A percentile compares a stretch with the other conserved stretches of the same genome.
These are phyloP conservation scores for Trichoderma aggressivum DNA, from an alignment of 2,329 filamentous ascomycete genomes.

Conservation along the genomic window DNA sequence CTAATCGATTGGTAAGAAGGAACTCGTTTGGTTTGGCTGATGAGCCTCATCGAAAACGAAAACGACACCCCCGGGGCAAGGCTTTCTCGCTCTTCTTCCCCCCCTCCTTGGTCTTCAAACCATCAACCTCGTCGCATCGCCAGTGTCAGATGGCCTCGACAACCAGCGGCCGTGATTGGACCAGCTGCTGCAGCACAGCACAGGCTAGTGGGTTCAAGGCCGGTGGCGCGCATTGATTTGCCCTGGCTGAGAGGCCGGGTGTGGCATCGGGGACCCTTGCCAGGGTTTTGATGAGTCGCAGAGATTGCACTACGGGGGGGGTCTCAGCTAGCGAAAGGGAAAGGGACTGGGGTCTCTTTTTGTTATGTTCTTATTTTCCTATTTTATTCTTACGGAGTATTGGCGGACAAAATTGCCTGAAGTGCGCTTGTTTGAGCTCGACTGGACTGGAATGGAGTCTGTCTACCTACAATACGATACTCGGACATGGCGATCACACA, in stretches of 20 bases:
- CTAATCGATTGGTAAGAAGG: neutral
- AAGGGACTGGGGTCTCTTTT: neutral
- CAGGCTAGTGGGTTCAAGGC: slow-evolving; percentile 6
- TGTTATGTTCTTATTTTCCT: neutral
- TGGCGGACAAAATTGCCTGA: neutral
- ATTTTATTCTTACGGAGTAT: neutral
- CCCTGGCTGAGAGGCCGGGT: slow-evolving; percentile 4
- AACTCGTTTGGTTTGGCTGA: neutral
- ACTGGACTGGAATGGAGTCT: neutral
- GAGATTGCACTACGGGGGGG: slow-evolving; percentile 16
- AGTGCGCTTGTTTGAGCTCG: slow-evolving; percentile 6
- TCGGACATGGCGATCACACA: neutral
- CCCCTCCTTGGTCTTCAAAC: neutral
- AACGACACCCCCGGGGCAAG: neutral
- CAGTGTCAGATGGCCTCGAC: slow-evolving; percentile 3
- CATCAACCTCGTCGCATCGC: neutral
- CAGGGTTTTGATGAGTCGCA: slow-evolving; percentile 14
- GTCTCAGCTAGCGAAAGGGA: neutral
- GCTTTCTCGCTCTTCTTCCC: neutral
- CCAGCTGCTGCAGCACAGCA: slow-evolving; percentile 1
- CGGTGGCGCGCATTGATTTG: slow-evolving; percentile 13
- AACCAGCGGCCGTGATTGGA: slow-evolving; percentile 6
- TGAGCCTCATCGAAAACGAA: neutral
- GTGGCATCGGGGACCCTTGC: slow-evolving; percentile 12
- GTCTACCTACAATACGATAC: no score